Evolutionary conservation across 768 basidiomycete species (phyloP), one percentile per base, ranked within the genome.

Genomic region (Pisolithus orientalis): DNA sequence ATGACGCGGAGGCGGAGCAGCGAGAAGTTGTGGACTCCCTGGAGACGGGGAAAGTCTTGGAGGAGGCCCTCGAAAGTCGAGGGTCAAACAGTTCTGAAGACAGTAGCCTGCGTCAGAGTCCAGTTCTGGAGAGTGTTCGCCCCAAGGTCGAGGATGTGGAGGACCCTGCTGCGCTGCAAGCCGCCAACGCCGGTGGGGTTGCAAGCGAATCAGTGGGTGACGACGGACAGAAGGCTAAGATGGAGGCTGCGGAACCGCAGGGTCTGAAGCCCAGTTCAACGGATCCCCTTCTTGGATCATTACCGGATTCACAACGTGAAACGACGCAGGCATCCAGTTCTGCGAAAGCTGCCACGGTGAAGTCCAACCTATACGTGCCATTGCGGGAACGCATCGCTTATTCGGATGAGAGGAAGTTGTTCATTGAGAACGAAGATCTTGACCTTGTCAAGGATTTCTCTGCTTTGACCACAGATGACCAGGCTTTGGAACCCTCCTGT

Each of bases 131-230:
- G 54, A 62, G 57, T 49, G 40, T 75, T 49, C 61, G 79, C 57
- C 75, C 74, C n/a, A 78, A 79, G 58, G 57, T 73, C 44, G 77
- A 79, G 56, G 84, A 86, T 39, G 58, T 80, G 31, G 85, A 87
- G 25, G 82, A 85, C 56, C 60, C 72, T 5, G 75, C 76, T 11
- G 72, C 72, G 40, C 57, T 78, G 47, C 63, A 62, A 52, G 46
- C 62, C 27, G 57, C 50, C 37, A 57, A 54, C 47, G 34, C 34
- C 11, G 34, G 34, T 34, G 17, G 40, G 11, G 40, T n/a, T 72
- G 72, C 66, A 73, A 4, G 69, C 72, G 50, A 70, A 72, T 42
- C 10, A 11, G 65, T 60, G 24, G 66, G 63, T 13, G 56, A 57
- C 37, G 57, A 58, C 14, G 59, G 57, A 21, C 55, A 62, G 29